Conservation (phyloP, 2,329 filamentous ascomycete genomes). For the Fusarium oxysporum region DNA sequence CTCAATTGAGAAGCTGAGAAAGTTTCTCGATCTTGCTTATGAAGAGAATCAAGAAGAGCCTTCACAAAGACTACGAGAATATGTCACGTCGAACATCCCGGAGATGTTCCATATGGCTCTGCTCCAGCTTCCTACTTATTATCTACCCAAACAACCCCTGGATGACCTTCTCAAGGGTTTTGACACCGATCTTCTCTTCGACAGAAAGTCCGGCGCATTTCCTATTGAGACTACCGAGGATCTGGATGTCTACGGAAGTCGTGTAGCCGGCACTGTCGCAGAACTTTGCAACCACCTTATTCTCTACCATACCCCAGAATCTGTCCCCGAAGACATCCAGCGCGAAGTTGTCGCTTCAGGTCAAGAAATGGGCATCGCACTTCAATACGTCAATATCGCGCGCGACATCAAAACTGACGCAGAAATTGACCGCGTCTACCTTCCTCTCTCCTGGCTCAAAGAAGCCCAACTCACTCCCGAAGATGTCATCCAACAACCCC, state of each 20-base stretch:
- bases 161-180: constrained; percentile 76
- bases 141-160: constrained; percentile 69
- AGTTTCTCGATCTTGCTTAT: constrained; percentile 64
- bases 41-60: constrained; percentile 8
- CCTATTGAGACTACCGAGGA: constrained; percentile 71
- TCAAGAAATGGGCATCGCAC: constrained; percentile 74
- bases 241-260: constrained; percentile 71
- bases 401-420: constrained; percentile 79
- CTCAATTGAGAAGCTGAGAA: constrained; percentile 69
- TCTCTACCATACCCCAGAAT: constrained; percentile 64
- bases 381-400: constrained; percentile 84
- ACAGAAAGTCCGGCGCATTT: constrained; percentile 45
- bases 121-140: constrained; percentile 66
- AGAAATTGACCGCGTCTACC: constrained; percentile 72
- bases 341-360: constrained; percentile 64
- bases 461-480: constrained; percentile 65
- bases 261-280: constrained; percentile 79
- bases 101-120: constrained; percentile 64
- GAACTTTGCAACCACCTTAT: constrained; percentile 75
- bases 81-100: constrained; percentile 64
- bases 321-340: background rate
- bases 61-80: constrained; percentile 41
- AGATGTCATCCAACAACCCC: constrained; percentile 64
- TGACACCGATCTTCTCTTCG: constrained; percentile 73
- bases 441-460: constrained; percentile 73